Evolutionary conservation across 2,329 filamentous ascomycete species (phyloP).

Genomic region (Arthrobotrys sinensis): DNA sequence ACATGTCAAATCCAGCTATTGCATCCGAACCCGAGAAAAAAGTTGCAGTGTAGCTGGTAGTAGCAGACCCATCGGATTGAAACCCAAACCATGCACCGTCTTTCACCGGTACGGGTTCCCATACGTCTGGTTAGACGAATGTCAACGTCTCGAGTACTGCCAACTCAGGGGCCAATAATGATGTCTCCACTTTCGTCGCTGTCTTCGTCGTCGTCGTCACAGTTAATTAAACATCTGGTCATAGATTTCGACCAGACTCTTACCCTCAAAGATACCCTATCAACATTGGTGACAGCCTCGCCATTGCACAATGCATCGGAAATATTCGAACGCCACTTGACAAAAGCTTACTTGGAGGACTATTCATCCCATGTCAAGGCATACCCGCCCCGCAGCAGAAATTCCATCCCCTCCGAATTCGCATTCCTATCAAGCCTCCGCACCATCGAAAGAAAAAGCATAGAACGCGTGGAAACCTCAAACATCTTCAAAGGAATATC

Average conservation of each 20-base stretch:
- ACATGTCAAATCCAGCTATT: constrained; percentile 16
- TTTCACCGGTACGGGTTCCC: constrained; percentile 27
- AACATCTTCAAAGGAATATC: constrained; percentile 49
- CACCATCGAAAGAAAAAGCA: constrained; percentile 35
- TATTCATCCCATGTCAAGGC: constrained; percentile 26
- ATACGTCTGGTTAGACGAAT: constrained; percentile 23
- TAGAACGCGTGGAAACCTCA: constrained; percentile 42
- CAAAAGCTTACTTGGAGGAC: constrained; percentile 41
- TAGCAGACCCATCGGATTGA: not conserved
- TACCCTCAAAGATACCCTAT: constrained; percentile 40
- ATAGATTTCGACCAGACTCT: constrained; percentile 53
- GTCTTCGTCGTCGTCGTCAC: not conserved
- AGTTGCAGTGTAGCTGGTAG: not conserved
- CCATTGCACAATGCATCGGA: constrained; percentile 28
- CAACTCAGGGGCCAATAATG: not conserved
- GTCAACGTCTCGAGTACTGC: not conserved
- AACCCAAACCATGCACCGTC: constrained; percentile 21
- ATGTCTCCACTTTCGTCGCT: not conserved
- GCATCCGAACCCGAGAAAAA: constrained; percentile 2
- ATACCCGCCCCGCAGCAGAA: constrained; percentile 8
- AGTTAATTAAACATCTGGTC: constrained; percentile 37
- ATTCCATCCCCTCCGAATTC: constrained; percentile 25
- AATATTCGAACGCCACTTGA: constrained; percentile 33
- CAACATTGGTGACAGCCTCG: constrained; percentile 42
- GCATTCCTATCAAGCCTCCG: constrained; percentile 38